These are phyloP conservation scores for Aplosporella prunicola DNA, from an alignment of 2,329 filamentous ascomycete species.

Conservation along the genomic window DNA sequence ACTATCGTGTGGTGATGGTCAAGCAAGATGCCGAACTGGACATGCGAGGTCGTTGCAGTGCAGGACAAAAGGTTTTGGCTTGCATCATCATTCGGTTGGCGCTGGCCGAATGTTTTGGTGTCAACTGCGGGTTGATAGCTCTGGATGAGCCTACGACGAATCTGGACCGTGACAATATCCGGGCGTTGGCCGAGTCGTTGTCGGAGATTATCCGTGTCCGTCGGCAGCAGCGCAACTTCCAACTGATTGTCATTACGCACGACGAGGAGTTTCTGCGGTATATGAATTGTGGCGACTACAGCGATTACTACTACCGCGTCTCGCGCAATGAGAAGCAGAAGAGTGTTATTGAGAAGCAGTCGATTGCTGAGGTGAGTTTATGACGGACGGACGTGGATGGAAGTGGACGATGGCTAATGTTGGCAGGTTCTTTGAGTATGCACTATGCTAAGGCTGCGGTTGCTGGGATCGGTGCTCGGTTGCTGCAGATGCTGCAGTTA, in stretches of 20 bases:
- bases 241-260: constrained; percentile 97
- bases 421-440: too few relatives aligned
- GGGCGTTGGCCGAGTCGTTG: constrained; percentile 72
- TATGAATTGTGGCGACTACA: constrained; percentile 92
- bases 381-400: too few relatives aligned
- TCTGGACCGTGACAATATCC: constrained; percentile 89
- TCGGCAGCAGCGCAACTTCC: constrained; percentile 84
- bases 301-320: constrained; percentile 84
- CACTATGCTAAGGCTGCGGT: too few relatives aligned
- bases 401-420: too few relatives aligned
- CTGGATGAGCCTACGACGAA: constrained; percentile 98
- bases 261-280: constrained; percentile 90
- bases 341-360: constrained; percentile 65
- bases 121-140: constrained; percentile 91
- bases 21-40: constrained; percentile 98
- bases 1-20: constrained; percentile 95
- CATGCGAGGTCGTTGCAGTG: constrained; percentile 95
- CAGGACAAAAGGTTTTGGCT: constrained; percentile 91
- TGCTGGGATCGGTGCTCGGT: too few relatives aligned
- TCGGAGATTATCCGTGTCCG: constrained; percentile 79
- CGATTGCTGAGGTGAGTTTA: constrained; percentile 31
- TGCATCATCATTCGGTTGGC: constrained; percentile 96
- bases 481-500: too few relatives aligned
- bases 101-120: constrained; percentile 89
- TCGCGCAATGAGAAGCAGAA: constrained; percentile 76